These are phyloP conservation scores for Astrephomene gubernaculifera DNA, from an alignment of 139 green algal genomes.

Conservation along the genomic window DNA sequence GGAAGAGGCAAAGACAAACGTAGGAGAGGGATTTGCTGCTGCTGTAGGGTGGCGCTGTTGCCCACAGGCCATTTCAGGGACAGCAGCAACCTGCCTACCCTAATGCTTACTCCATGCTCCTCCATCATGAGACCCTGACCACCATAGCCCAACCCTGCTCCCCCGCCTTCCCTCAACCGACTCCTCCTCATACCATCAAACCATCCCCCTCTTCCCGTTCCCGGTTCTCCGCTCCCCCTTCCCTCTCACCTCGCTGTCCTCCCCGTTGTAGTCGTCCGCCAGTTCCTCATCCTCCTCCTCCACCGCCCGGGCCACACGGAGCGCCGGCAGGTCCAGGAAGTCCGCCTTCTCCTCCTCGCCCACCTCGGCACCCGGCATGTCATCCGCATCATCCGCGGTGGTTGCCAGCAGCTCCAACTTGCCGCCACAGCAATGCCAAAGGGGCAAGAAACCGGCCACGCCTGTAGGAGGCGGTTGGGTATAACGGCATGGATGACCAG, in stretches of 20 bases:
- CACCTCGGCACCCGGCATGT: slow-evolving; percentile 43
- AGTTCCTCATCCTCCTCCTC: slow-evolving; percentile 49
- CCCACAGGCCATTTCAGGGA: no score
- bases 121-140: no score
- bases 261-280: slow-evolving; percentile 29
- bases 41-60: no score
- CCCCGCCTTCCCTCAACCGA: no score
- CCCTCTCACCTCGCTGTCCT: slow-evolving; percentile 49
- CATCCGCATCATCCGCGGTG: slow-evolving; percentile 40
- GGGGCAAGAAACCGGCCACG: slow-evolving; percentile 10
- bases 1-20: no score
- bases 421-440: slow-evolving; percentile 21
- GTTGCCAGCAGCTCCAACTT: not conserved
- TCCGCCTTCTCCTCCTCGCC: slow-evolving; percentile 38
- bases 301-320: not conserved
- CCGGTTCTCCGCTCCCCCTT: no score
- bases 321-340: slow-evolving; percentile 38
- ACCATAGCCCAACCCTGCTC: no score
- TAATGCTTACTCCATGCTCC: no score
- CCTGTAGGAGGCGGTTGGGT: not conserved
- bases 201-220: no score
- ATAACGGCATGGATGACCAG: not conserved
- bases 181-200: no score
- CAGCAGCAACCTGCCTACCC: no score
- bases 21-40: no score